These are phyloP conservation scores for Spinacia oleracea DNA, from an alignment of 179 eudicot species.

Conservation along the genomic window DNA sequence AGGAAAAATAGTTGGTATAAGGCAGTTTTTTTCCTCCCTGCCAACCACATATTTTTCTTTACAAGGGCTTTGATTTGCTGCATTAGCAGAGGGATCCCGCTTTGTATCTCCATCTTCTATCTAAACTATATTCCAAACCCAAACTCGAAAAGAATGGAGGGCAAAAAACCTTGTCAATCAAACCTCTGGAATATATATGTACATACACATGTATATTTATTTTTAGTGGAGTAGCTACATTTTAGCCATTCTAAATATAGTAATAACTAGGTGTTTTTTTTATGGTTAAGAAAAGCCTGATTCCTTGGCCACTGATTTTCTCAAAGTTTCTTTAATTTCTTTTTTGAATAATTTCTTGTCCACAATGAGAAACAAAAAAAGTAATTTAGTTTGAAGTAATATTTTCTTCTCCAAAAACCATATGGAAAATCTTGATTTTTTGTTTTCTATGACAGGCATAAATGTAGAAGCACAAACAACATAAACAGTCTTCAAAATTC, in stretches of 20 bases:
- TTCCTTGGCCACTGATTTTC: not conserved
- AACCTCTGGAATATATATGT: not conserved
- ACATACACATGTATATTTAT: no score
- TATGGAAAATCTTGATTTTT: no score
- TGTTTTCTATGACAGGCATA: not conserved
- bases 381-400: no score
- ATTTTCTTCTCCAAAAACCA: no score
- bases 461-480: not conserved
- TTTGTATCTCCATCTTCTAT: not conserved
- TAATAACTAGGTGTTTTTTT: no score
- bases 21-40: constrained; percentile 55
- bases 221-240: not conserved
- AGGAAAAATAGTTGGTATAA: constrained; percentile 55
- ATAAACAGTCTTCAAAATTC: not conserved
- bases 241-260: constrained; percentile 3
- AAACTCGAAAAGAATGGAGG: not conserved
- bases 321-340: no score
- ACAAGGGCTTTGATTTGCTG: constrained; percentile 58
- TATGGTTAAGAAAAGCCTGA: not conserved
- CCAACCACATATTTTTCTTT: constrained; percentile 50
- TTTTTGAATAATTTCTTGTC: no score
- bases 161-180: no score
- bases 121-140: not conserved
- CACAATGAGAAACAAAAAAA: no score
- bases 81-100: constrained; percentile 10